These are phyloP conservation scores for Pseudogymnoascus sp. DNA, from an alignment of 2,329 filamentous ascomycete genomes.

Conservation along the genomic window DNA sequence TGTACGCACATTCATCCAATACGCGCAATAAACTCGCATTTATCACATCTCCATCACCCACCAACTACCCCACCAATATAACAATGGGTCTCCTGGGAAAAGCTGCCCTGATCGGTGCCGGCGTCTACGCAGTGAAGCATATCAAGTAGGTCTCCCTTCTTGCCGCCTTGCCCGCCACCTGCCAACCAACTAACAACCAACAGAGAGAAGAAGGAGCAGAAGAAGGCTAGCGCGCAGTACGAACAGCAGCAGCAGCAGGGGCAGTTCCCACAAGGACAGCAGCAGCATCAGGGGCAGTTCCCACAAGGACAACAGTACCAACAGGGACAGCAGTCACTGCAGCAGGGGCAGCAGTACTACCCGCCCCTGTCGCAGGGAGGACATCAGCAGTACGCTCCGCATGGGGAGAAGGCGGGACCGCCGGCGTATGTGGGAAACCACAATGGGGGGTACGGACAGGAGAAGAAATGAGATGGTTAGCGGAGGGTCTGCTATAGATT, in stretches of 20 bases:
- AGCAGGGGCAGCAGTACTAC: not conserved
- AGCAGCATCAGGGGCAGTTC: not conserved
- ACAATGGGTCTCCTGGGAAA: not conserved
- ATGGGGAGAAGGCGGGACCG: not conserved
- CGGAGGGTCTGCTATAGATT: no score
- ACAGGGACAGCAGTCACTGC: not conserved
- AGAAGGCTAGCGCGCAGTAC: not conserved
- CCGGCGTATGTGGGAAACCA: not conserved
- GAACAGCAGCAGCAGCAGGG: not conserved
- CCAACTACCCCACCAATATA: not conserved
- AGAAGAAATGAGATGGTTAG: not conserved
- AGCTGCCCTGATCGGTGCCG: not conserved
- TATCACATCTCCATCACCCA: not conserved
- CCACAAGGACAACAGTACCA: not conserved
- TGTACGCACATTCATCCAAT: not conserved
- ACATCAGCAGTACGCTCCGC: not conserved
- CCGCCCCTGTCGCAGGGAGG: not conserved
- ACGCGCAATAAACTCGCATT: not conserved
- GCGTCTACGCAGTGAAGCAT: constrained; percentile 1
- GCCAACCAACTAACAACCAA: not conserved
- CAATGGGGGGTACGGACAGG: not conserved
- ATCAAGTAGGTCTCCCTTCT: not conserved
- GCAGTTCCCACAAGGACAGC: not conserved
- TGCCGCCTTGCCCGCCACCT: not conserved
- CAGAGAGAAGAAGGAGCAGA: not conserved